A percentile compares a stretch with the other conserved stretches of the same genome.
These are phyloP conservation scores for Backusella parvicylindrica DNA, from an alignment of 192 early-diverging fungal species.

Conservation along the genomic window DNA sequence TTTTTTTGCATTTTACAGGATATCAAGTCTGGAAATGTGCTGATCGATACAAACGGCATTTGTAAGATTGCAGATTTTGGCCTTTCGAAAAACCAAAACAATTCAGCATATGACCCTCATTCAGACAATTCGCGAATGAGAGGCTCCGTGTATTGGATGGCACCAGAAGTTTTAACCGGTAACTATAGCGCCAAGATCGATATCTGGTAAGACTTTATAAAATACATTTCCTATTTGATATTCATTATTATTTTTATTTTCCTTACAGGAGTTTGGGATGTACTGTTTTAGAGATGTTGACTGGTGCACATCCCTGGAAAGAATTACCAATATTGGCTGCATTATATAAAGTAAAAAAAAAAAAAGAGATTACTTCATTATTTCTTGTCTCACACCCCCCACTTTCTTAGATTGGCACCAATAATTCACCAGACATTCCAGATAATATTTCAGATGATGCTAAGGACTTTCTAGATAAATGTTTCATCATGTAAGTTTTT, in stretches of 20 bases:
- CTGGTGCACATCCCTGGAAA: slow-evolving; percentile 74
- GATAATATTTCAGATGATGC: slow-evolving; percentile 61
- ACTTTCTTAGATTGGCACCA: slow-evolving; percentile 60
- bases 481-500: slow-evolving; percentile 69
- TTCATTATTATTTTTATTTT: not conserved
- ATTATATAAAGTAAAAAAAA: slow-evolving; percentile 45
- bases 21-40: slow-evolving; percentile 79
- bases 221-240: not conserved
- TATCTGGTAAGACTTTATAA: slow-evolving; percentile 64
- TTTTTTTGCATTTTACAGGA: slow-evolving; percentile 39
- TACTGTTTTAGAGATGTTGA: slow-evolving; percentile 92
- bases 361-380: not conserved
- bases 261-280: slow-evolving; percentile 64
- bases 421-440: slow-evolving; percentile 72
- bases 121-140: slow-evolving; percentile 35
- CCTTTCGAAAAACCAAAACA: slow-evolving; percentile 72
- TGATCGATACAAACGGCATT: slow-evolving; percentile 71
- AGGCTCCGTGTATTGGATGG: slow-evolving; percentile 83
- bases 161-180: slow-evolving; percentile 85
- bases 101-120: not conserved
- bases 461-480: slow-evolving; percentile 65
- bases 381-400: not conserved
- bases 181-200: slow-evolving; percentile 90
- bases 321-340: slow-evolving; percentile 36
- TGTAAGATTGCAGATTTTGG: slow-evolving; percentile 98